Conservation (phyloP, 2,329 filamentous ascomycete genomes). For the Ceratocystis colombiana region DNA sequence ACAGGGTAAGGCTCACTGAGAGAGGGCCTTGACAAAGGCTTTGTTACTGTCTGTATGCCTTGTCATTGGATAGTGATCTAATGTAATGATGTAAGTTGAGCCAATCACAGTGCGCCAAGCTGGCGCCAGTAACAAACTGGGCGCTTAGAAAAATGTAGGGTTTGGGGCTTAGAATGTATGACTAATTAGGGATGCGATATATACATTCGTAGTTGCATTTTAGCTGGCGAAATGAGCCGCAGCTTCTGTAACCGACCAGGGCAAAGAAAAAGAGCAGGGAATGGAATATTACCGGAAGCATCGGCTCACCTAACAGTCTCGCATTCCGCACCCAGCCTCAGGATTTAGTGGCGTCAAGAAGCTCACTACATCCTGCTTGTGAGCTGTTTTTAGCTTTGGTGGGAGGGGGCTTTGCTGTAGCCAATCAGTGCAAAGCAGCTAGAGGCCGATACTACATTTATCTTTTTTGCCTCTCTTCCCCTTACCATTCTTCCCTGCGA, state of each 20-base stretch:
- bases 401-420: background rate
- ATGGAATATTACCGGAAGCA: background rate
- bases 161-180: background rate
- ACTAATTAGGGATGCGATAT: background rate
- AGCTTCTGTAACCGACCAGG: background rate
- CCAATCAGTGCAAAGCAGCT: slow-evolving; percentile 2
- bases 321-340: background rate
- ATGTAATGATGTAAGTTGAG: background rate
- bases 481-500: background rate
- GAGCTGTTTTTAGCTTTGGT: background rate
- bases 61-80: background rate
- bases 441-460: background rate
- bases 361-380: background rate
- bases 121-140: background rate
- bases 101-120: slow-evolving; percentile 9
- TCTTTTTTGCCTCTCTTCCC: background rate
- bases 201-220: background rate
- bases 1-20: too few relatives aligned
- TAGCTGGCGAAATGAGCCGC: background rate
- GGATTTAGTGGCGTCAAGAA: background rate
- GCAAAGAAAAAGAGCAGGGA: background rate
- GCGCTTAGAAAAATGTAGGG: background rate
- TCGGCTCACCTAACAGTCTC: background rate
- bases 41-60: background rate
- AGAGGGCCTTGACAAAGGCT: background rate